Conservation (phyloP, 495 filamentous ascomycete species). For the Letharia columbiana region DNA sequence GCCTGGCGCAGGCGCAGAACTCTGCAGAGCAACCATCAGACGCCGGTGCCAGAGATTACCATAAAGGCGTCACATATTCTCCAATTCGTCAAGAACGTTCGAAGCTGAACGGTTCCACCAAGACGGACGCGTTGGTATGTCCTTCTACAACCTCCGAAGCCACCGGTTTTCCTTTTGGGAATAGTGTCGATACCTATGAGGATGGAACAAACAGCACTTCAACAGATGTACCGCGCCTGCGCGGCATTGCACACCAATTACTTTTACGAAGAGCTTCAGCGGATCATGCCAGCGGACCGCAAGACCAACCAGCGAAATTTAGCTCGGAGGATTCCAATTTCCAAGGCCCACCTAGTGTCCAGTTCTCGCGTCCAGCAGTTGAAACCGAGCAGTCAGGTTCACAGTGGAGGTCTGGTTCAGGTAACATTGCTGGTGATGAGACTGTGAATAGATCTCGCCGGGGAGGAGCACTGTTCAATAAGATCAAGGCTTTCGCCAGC, state of each 20-base stretch:
- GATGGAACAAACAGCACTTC: background rate
- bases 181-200: background rate
- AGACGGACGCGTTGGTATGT: background rate
- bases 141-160: background rate
- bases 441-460: slow-evolving; percentile 41
- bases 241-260: slow-evolving; percentile 3
- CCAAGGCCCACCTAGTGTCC: slow-evolving; percentile 51
- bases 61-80: slow-evolving; percentile 6
- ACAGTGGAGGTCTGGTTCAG: slow-evolving; percentile 48
- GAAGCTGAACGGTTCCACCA: background rate
- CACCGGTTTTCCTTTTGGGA: slow-evolving; percentile 11
- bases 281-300: background rate
- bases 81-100: slow-evolving; percentile 8
- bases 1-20: background rate
- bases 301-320: background rate
- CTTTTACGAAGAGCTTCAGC: slow-evolving; percentile 5
- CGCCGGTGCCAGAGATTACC: background rate
- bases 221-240: background rate
- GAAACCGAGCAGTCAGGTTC: slow-evolving; percentile 36
- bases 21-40: background rate
- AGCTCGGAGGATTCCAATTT: slow-evolving; percentile 34
- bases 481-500: slow-evolving; percentile 51
- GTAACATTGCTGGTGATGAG: slow-evolving; percentile 48
- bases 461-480: slow-evolving; percentile 57
- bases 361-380: slow-evolving; percentile 49